Conservation (phyloP, 495 filamentous ascomycete genomes). For the Xylaria curta region DNA sequence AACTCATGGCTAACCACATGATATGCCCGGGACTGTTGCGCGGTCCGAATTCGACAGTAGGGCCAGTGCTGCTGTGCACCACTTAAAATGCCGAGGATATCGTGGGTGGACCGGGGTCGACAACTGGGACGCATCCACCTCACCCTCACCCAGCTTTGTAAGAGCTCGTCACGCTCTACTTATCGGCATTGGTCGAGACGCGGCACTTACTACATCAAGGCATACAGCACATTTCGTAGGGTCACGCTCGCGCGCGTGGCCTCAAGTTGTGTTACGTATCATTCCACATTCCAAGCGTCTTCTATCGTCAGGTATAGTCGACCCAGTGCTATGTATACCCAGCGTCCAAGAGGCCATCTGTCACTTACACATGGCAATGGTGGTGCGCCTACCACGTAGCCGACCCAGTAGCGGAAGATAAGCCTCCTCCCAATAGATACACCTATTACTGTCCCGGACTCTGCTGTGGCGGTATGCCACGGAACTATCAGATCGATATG, state of each 20-base stretch:
- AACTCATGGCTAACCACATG: constrained; percentile 7
- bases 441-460: constrained; percentile 9
- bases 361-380: constrained; percentile 21
- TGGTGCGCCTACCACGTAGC: constrained; percentile 15
- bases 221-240: not conserved
- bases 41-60: constrained; percentile 19
- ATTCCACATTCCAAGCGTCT: not conserved
- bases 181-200: constrained; percentile 21
- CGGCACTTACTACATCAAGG: constrained; percentile 23
- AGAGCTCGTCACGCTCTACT: constrained; percentile 19
- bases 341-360: constrained; percentile 19
- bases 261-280: constrained; percentile 22
- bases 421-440: not conserved
- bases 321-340: constrained; percentile 13
- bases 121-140: constrained; percentile 14
- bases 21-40: constrained; percentile 18
- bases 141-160: not conserved
- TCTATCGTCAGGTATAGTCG: not conserved
- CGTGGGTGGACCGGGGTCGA: not conserved
- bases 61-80: constrained; percentile 3
- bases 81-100: constrained; percentile 13
- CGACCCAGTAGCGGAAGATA: constrained; percentile 3
- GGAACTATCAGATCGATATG: constrained; percentile 3
- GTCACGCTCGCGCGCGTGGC: not conserved
- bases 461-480: constrained; percentile 10